phyloP scores from a whole-genome alignment of 441 rosid species.

The Daphne laureola region DNA sequence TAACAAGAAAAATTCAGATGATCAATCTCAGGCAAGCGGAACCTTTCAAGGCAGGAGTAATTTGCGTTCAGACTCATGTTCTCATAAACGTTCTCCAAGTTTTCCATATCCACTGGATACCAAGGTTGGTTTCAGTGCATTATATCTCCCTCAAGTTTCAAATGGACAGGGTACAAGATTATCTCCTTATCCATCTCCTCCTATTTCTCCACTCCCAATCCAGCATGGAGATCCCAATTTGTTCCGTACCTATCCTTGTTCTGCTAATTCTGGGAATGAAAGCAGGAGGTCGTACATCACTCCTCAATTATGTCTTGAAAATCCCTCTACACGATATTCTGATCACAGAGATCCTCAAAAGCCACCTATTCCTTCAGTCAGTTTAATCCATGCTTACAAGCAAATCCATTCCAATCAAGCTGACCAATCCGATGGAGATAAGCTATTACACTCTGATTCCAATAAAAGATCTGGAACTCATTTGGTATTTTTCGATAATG shows the following conservation, averaged over 20 bases:
- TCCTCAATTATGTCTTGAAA: conserved; percentile 33
- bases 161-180: conserved; percentile 24
- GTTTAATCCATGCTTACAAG: conserved; percentile 22
- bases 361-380: conserved; percentile 18
- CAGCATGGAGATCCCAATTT: conserved; percentile 31
- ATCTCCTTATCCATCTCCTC: conserved; percentile 33
- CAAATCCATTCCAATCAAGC: conserved; percentile 25
- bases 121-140: conserved; percentile 21
- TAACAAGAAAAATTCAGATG: conserved; percentile 25
- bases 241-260: conserved; percentile 22
- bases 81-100: conserved; percentile 18
- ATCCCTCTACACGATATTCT: conserved; percentile 18
- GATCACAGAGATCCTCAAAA: conserved; percentile 18
- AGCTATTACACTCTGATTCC: conserved; percentile 21
- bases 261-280: conserved; percentile 37
- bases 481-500: conserved; percentile 16
- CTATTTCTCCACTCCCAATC: conserved; percentile 35
- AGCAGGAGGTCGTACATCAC: conserved; percentile 40
- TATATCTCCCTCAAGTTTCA: conserved; percentile 24
- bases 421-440: conserved; percentile 23
- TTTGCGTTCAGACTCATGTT: conserved; percentile 29
- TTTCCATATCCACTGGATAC: conserved; percentile 29
- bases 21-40: conserved; percentile 26
- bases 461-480: conserved; percentile 15
- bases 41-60: conserved; percentile 24